Evolutionary conservation across 2,329 filamentous ascomycete species (phyloP), one percentile per base, ranked within the genome.

Genomic region (Venturia pyrina): DNA sequence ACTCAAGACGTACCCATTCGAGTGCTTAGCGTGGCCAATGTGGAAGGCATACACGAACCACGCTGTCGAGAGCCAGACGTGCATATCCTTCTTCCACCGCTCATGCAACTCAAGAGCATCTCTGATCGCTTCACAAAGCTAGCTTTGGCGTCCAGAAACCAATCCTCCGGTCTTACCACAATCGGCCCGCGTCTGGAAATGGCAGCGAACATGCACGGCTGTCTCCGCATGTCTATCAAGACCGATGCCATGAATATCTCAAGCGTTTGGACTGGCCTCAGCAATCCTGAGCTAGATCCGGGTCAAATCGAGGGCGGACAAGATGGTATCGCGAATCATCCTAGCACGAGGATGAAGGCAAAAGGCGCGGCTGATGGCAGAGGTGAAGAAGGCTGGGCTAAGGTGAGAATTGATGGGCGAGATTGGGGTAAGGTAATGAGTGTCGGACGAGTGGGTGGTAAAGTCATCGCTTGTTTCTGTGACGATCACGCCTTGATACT

Each of bases 1-100:
- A 96, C 92, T 0, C 95, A 99, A 74, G 92, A 98, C 76, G 89
- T 99, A 48, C 95, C 95, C n/a, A 89, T 98, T 56, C 88, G 93
- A 21, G 92, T 99, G 1, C 84, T 99, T 11, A 87, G 90, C 66
- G 87, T 90, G 1, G 86, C 89, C 64, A 89, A 86, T 0, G 91
- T 98, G n/a, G 90, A 95, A 72, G 89, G 87, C n/a, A 87, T 98
- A 68, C 91, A 96, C 79, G 93, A 99, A 78, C 95, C 95, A 17
- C 87, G 88, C 68, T 91, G 93, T 67, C 88, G 91, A 67, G 92
- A 96, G 71, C 91, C 93, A 48, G 95, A 98, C 72, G 93, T 97
- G 2, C 90, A 98, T 77, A 96, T 99, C 73, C 87, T 92, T 65
- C 83, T 99, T 3, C 95, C 95, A 0, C 88, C 91, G 5, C 80